phyloP scores from a whole-genome alignment of 192 early-diverging fungal species.

The Polychytrium aggregatum region DNA sequence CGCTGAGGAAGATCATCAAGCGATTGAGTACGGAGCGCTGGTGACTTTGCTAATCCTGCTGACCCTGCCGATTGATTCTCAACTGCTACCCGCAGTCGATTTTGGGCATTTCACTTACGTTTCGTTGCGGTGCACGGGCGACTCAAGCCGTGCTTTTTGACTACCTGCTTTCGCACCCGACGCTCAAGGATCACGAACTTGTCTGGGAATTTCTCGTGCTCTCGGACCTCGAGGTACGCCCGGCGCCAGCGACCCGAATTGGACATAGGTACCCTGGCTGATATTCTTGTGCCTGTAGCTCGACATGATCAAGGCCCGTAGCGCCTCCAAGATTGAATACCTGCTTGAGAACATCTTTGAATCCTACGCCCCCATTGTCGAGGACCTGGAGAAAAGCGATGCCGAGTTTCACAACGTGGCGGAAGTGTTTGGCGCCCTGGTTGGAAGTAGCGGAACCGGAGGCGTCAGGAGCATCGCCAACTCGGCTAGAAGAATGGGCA shows the following conservation, averaged over 20 bases:
- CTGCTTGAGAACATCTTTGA: constrained; percentile 8
- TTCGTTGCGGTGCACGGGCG: too few relatives aligned
- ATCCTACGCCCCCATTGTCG: constrained; percentile 8
- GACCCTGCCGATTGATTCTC: too few relatives aligned
- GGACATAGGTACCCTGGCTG: too few relatives aligned
- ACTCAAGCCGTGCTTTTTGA: too few relatives aligned
- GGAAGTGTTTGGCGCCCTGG: not conserved
- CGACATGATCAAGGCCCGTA: constrained; percentile 7
- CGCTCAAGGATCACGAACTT: constrained; percentile 10
- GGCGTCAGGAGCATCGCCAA: not conserved
- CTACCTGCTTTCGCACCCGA: constrained; percentile 17
- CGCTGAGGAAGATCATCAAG: constrained; percentile 10
- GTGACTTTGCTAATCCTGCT: too few relatives aligned
- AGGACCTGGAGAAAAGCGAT: not conserved
- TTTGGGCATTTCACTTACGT: constrained; percentile 6
- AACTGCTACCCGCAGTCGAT: not conserved
- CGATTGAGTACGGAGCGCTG: constrained; percentile 3
- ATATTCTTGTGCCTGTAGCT: not conserved
- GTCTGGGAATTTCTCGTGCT: constrained; percentile 13
- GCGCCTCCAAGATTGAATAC: constrained; percentile 7
- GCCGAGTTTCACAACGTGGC: not conserved
- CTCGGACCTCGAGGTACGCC: constrained; percentile 9
- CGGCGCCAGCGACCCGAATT: not conserved
- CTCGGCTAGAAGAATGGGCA: not conserved
- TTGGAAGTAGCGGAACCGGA: too few relatives aligned